phyloP scores from a whole-genome alignment of 192 early-diverging fungal species.

The Pilaira anomala region DNA sequence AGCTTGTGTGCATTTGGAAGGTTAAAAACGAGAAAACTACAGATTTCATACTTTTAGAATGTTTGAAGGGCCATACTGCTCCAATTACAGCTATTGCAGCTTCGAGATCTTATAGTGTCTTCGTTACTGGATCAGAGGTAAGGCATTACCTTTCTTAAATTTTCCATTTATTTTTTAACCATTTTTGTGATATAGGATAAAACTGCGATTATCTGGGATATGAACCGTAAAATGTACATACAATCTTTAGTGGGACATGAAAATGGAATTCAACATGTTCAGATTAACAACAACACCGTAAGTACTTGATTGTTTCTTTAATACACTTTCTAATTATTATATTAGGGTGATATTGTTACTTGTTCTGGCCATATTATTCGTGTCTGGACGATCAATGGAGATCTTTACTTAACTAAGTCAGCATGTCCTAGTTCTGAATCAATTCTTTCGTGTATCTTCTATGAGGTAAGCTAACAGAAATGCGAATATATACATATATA shows the following conservation, averaged over 20 bases:
- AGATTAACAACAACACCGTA: slow-evolving; percentile 61
- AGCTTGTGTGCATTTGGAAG: slow-evolving; percentile 62
- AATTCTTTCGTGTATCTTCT: slow-evolving; percentile 53
- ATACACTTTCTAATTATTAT: not conserved
- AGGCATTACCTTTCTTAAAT: not conserved
- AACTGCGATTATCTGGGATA: slow-evolving; percentile 62
- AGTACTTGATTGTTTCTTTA: not conserved
- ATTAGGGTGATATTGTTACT: slow-evolving; percentile 59
- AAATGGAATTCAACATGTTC: slow-evolving; percentile 45
- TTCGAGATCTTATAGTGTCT: slow-evolving; percentile 57
- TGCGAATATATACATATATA: too few relatives aligned
- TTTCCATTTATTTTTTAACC: not conserved
- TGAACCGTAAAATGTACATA: slow-evolving; percentile 62
- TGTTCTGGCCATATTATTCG: slow-evolving; percentile 54
- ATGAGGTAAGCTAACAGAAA: slow-evolving; percentile 34
- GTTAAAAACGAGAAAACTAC: slow-evolving; percentile 41
- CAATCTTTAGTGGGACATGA: slow-evolving; percentile 54
- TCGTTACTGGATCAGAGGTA: slow-evolving; percentile 56
- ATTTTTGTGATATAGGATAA: slow-evolving; percentile 45
- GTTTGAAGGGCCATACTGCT: slow-evolving; percentile 57
- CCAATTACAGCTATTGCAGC: slow-evolving; percentile 46
- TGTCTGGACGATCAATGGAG: slow-evolving; percentile 65
- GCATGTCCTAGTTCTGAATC: slow-evolving; percentile 46
- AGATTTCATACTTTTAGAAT: slow-evolving; percentile 50
- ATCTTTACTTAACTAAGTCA: slow-evolving; percentile 53